A percentile compares a stretch with the other conserved stretches of the same genome.
Conservation (phyloP, 2,329 filamentous ascomycete genomes). For the Claviceps lovelessii region DNA sequence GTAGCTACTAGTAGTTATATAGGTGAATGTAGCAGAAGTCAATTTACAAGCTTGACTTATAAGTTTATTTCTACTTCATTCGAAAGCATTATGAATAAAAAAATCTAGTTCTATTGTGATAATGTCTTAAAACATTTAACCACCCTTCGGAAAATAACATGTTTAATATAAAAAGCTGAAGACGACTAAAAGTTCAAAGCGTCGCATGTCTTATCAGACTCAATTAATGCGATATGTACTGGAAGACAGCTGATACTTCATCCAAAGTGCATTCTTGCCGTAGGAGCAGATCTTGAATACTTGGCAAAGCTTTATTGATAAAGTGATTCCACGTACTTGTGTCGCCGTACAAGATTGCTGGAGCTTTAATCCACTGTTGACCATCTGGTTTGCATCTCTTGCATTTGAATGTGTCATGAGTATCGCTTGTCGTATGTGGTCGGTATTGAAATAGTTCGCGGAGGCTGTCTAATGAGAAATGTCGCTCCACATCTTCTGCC, state of each 20-base stretch:
- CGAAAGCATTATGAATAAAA: too few species aligned
- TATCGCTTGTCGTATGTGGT: constrained; percentile 72
- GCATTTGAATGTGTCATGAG: constrained; percentile 97
- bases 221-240: constrained; percentile 79
- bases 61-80: too few species aligned
- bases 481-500: constrained; percentile 90
- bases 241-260: constrained; percentile 88
- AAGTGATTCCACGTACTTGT: constrained; percentile 99
- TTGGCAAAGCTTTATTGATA: constrained; percentile 60
- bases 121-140: too few species aligned
- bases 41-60: too few species aligned
- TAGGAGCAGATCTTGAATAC: constrained; percentile 81
- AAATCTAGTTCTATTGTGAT: too few species aligned
- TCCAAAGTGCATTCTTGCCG: constrained; percentile 68
- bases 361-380: constrained; percentile 74
- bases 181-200: neutral
- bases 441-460: constrained; percentile 91
- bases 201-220: neutral
- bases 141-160: too few species aligned
- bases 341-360: constrained; percentile 91
- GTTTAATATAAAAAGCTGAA: neutral
- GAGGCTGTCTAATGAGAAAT: constrained; percentile 84
- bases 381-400: constrained; percentile 85
- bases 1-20: too few species aligned
- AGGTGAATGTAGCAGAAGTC: too few species aligned